Conservation (phyloP, 306 rosid genomes). For the Albizia julibrissin region DNA sequence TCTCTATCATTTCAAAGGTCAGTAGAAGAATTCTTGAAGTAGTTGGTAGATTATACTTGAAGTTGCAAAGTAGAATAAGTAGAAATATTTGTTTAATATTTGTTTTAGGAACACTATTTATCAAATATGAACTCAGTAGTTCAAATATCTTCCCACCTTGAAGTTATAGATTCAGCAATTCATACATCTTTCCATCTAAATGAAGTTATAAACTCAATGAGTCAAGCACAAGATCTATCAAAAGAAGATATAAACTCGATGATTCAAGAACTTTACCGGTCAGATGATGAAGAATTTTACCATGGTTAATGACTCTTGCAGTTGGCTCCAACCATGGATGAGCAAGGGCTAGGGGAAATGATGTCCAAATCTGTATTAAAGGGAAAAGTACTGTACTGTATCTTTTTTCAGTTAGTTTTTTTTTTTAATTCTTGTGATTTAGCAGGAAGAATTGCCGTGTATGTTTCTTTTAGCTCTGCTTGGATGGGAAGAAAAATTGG, state of each 20-base stretch:
- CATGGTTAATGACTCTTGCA: too few relatives aligned
- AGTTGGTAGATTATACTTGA: background rate
- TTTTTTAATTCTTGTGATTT: too few relatives aligned
- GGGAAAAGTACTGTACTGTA: too few relatives aligned
- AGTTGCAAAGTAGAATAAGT: conserved; percentile 4
- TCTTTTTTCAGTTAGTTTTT: too few relatives aligned
- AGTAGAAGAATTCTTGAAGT: conserved; percentile 31
- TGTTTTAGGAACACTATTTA: conserved; percentile 13
- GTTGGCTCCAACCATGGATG: too few relatives aligned
- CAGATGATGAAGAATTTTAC: background rate
- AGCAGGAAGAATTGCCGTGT: too few relatives aligned
- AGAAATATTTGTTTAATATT: conserved; percentile 4
- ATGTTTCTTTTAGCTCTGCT: too few relatives aligned
- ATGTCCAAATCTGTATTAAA: too few relatives aligned
- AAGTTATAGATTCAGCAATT: background rate
- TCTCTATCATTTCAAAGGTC: conserved; percentile 32
- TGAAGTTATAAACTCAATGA: background rate
- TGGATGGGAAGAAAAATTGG: too few relatives aligned
- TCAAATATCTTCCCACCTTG: background rate
- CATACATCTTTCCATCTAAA: background rate
- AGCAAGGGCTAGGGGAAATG: too few relatives aligned
- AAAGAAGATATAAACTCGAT: too few relatives aligned
- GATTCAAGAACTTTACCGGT: too few relatives aligned
- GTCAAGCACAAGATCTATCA: background rate
- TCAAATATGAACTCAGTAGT: background rate